Base-by-base conservation (phyloP, 169 alveolate genomes). In the Plasmodium coatneyi region DNA sequence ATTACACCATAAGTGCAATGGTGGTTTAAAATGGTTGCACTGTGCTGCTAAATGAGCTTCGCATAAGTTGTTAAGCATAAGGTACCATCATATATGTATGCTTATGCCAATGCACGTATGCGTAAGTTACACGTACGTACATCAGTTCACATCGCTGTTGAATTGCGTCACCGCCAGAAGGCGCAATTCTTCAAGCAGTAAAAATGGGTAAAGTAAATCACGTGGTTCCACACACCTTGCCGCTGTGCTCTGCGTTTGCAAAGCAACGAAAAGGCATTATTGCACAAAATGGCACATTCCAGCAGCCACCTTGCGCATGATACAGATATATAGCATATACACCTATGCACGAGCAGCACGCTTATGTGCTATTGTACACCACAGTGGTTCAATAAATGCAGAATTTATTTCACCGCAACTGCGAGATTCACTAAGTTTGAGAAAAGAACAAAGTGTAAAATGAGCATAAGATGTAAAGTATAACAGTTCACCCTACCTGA, bases 101-200 rank as follows among this genome's bases (percentile, higher is more conserved):
- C 76, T 66, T 66, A 25, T 25, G 6, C 39, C 76, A 19, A n/a
- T 66, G 76, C 76, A 66, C 9, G n/a, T 66, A 22, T 25, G 36
- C 36, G 76, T 28, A 66, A 16, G 76, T 66, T 66, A 66, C 76
- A 66, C 76, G 76, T n/a, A 66, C 76, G 36, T 66, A 66, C 76
- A 66, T 66, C 36, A 32, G 76, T 25, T 22, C n/a, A n/a, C 76
- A 9, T 66, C 41, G n/a, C 36, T 66, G 76, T 22, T 22, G 36
- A 66, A 66, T 41, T 66, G 36, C 76, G 30, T 66, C 76, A 66
- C 76, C 0, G 12, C 39, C 76, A 36, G 39, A 66, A 28, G 76
- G 76, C 76, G 36, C n/a, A 66, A 66, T 66, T 66, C 41, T 66
- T 66, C 36, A 66, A 25, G 76, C 76, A 66, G 34, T 66, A 66